Conservation (phyloP, 2,329 filamentous ascomycete species). For the Emmonsiellopsis sp. region DNA sequence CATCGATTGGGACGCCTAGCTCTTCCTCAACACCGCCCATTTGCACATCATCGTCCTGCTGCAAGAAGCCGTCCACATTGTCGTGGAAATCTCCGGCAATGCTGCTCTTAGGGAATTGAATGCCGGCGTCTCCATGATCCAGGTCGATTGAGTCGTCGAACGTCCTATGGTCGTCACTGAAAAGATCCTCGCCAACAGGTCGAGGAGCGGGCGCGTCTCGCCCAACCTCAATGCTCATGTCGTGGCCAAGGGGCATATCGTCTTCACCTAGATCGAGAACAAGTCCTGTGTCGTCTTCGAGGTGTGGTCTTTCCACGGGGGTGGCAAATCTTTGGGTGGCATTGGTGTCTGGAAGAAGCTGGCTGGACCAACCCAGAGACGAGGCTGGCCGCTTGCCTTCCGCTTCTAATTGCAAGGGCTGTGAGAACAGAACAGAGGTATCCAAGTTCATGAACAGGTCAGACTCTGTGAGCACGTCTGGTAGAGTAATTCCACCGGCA, state of each 20-base stretch:
- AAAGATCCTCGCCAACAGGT: conserved; percentile 45
- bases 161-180: conserved; percentile 50
- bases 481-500: conserved; percentile 76
- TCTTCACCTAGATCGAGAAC: conserved; percentile 61
- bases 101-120: conserved; percentile 32
- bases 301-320: conserved; percentile 37
- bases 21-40: conserved; percentile 42
- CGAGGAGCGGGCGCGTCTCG: conserved; percentile 68
- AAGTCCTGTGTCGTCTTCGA: conserved; percentile 61
- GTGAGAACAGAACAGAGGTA: conserved; percentile 71
- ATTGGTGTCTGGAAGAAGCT: conserved; percentile 63
- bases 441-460: conserved; percentile 80
- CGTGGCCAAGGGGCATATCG: conserved; percentile 58
- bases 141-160: conserved; percentile 46
- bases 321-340: conserved; percentile 49
- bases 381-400: conserved; percentile 25
- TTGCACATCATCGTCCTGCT: conserved; percentile 46
- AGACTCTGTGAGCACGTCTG: conserved; percentile 85
- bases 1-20: conserved; percentile 47
- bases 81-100: conserved; percentile 29
- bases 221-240: conserved; percentile 72
- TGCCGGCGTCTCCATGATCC: conserved; percentile 39
- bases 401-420: conserved; percentile 46
- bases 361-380: conserved; percentile 55
- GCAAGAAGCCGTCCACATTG: conserved; percentile 51